Evolutionary conservation across 2,329 filamentous ascomycete genomes (phyloP).

Genomic region (Hypoxylon sp.): DNA sequence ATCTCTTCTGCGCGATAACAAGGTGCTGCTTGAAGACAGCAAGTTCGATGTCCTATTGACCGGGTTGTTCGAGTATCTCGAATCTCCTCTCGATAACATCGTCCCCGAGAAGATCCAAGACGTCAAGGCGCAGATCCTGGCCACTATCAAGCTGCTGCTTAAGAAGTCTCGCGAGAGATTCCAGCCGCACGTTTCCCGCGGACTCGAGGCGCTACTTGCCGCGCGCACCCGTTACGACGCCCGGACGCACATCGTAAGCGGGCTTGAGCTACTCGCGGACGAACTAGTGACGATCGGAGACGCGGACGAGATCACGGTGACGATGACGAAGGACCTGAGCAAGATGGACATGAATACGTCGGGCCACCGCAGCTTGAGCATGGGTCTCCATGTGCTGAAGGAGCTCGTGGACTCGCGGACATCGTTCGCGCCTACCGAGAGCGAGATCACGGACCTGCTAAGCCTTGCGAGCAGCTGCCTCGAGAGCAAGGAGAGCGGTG

Average conservation of each 20-base stretch:
- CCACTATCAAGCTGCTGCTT: constrained; percentile 78
- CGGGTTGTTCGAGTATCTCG: constrained; percentile 78
- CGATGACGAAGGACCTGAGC: constrained; percentile 63
- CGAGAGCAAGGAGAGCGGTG: constrained; percentile 70
- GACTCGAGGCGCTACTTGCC: constrained; percentile 74
- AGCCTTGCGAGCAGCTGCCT: constrained; percentile 67
- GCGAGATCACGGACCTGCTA: constrained; percentile 64
- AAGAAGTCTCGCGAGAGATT: constrained; percentile 75
- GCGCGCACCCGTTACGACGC: constrained; percentile 75
- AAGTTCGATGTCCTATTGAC: constrained; percentile 76
- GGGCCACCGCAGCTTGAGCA: constrained; percentile 66
- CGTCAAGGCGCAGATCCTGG: constrained; percentile 78
- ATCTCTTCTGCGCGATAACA: constrained; percentile 75
- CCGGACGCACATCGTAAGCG: constrained; percentile 77
- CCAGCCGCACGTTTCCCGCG: constrained; percentile 73
- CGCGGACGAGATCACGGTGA: constrained; percentile 68
- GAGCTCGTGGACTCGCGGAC: constrained; percentile 65
- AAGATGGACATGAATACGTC: constrained; percentile 58
- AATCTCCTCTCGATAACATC: constrained; percentile 67
- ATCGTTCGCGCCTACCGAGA: constrained; percentile 62
- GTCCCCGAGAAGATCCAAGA: constrained; percentile 75
- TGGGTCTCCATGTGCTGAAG: constrained; percentile 73
- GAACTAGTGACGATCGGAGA: constrained; percentile 77
- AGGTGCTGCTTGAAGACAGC: constrained; percentile 72
- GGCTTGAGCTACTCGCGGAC: constrained; percentile 78